phyloP scores from a whole-genome alignment of 192 early-diverging fungal genomes.

The Entomortierella beljakovae region DNA sequence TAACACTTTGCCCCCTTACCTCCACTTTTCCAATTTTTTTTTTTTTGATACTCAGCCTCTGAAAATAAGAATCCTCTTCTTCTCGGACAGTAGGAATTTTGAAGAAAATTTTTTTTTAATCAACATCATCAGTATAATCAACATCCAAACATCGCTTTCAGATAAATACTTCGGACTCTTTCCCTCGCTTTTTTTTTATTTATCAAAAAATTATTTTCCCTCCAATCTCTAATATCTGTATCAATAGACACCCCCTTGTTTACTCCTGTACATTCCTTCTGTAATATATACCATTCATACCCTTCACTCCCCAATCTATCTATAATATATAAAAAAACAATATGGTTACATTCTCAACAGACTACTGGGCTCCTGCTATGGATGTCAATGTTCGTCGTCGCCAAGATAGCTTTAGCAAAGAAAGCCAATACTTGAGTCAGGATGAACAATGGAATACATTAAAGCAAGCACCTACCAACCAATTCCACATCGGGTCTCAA shows the following conservation, averaged over 20 bases:
- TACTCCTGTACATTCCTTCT: background rate
- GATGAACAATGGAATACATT: slow-evolving; percentile 39
- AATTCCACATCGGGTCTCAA: slow-evolving; percentile 2
- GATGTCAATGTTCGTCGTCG: slow-evolving; percentile 57
- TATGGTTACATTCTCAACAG: slow-evolving; percentile 61
- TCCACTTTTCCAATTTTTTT: background rate
- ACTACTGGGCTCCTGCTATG: slow-evolving; percentile 61
- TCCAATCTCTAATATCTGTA: no score
- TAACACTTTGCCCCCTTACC: slow-evolving; percentile 36
- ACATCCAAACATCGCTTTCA: no score
- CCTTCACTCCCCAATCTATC: background rate
- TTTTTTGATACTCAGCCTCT: background rate
- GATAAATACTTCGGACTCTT: no score
- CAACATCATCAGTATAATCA: no score
- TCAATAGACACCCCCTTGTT: background rate
- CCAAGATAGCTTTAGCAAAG: slow-evolving; percentile 20
- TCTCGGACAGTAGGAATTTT: background rate
- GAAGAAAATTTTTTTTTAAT: background rate
- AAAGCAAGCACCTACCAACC: slow-evolving; percentile 19
- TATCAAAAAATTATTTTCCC: background rate
- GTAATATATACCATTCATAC: slow-evolving; percentile 1
- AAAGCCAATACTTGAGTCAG: slow-evolving; percentile 11
- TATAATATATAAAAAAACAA: background rate
- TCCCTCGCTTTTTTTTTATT: no score
- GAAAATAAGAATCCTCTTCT: no score